Percentiles rank a stretch among this genome's conserved stretches.
phyloP scores from a whole-genome alignment of 352 stramenopile genomes.

The Phytophthora quininea region DNA sequence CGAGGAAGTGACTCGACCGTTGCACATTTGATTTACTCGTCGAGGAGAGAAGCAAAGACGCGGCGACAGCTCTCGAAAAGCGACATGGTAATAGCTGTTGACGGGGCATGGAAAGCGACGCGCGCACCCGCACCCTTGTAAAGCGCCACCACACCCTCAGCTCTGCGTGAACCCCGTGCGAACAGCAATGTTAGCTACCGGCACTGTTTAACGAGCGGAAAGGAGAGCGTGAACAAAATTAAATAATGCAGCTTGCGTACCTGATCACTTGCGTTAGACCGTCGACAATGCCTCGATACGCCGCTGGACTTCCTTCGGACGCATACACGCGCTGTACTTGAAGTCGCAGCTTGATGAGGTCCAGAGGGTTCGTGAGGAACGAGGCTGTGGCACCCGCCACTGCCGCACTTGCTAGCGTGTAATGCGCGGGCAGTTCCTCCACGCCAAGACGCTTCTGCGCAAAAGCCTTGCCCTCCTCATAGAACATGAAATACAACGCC shows the following conservation, averaged over 20 bases:
- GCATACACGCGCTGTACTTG: conserved; percentile 88
- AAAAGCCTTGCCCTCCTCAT: conserved; percentile 89
- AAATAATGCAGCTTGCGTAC: conserved; percentile 23
- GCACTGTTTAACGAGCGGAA: no score
- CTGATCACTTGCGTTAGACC: conserved; percentile 83
- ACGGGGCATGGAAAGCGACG: conserved; percentile 95
- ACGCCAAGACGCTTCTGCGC: conserved; percentile 45
- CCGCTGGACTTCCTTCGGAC: conserved; percentile 27
- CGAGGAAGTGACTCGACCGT: conserved; percentile 13
- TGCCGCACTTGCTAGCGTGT: conserved; percentile 74
- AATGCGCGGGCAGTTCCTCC: conserved; percentile 59
- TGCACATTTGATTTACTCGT: conserved; percentile 32
- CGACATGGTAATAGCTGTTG: conserved; percentile 97
- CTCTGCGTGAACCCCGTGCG: conserved; percentile 33
- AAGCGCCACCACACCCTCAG: conserved; percentile 89
- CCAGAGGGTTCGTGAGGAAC: conserved; percentile 96
- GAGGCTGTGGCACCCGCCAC: conserved; percentile 91
- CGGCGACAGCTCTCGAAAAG: conserved; percentile 92
- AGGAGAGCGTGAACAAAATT: not conserved
- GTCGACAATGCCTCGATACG: conserved; percentile 85
- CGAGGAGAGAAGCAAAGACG: conserved; percentile 56
- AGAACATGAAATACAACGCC: conserved; percentile 98
- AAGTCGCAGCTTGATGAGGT: conserved; percentile 96
- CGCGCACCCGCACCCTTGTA: conserved; percentile 95
- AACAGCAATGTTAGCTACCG: not conserved